Conservation (phyloP, 176 grass and related monocot genomes). For the Ampelocalamus luodianensis region DNA sequence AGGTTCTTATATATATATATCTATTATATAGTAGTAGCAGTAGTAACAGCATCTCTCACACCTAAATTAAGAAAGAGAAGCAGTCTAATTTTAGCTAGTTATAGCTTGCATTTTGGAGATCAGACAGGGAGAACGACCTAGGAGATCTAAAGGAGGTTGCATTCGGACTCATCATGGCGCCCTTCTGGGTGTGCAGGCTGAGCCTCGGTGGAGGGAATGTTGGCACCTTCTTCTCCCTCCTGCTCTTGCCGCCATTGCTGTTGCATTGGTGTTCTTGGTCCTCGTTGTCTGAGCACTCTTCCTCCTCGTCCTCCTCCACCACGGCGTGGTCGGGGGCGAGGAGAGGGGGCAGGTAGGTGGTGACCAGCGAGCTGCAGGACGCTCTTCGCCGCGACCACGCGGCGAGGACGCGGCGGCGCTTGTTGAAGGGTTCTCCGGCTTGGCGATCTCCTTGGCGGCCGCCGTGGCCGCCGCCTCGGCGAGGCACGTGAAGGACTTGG, state of each 20-base stretch:
- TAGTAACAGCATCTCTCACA: conserved; percentile 28
- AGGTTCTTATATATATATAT: conserved; percentile 42
- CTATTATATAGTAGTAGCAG: conserved; percentile 44
- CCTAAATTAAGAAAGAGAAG: conserved; percentile 29
- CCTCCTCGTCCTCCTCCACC: conserved; percentile 57
- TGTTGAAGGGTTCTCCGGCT: conserved; percentile 95
- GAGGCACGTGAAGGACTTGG: conserved; percentile 81
- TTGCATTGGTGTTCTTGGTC: neutral
- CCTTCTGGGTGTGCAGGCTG: conserved; percentile 27
- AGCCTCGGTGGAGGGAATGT: conserved; percentile 51
- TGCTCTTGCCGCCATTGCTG: neutral
- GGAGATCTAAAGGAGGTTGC: conserved; percentile 50
- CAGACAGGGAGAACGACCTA: conserved; percentile 73
- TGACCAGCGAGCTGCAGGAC: conserved; percentile 69
- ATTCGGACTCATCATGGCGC: conserved; percentile 1
- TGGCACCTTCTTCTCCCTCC: neutral
- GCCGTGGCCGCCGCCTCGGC: conserved; percentile 57
- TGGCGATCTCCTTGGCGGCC: conserved; percentile 63
- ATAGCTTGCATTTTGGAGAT: conserved; percentile 59
- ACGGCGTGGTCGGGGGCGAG: conserved; percentile 53
- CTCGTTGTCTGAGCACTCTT: conserved; percentile 33
- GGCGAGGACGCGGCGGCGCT: conserved; percentile 61
- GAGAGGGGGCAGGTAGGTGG: conserved; percentile 56
- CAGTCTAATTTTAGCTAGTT: conserved; percentile 35
- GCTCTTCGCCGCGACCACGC: conserved; percentile 58